A percentile compares a stretch with the other conserved stretches of the same genome.
These are phyloP conservation scores for Theobroma cacao DNA, from an alignment of 345 rosid species.

Conservation along the genomic window DNA sequence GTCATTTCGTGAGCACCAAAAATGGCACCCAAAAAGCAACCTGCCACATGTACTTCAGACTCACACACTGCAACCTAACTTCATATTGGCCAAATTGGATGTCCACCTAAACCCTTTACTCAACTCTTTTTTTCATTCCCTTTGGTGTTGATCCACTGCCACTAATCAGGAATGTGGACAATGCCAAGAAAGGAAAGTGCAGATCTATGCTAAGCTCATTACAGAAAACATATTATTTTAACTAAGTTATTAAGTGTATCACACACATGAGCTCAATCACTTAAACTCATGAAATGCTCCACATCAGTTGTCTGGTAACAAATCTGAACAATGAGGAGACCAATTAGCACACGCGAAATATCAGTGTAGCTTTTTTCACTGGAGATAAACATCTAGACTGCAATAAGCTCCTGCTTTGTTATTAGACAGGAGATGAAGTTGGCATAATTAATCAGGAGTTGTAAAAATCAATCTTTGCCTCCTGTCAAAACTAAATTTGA, in stretches of 20 bases:
- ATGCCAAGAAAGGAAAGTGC: constrained; percentile 31
- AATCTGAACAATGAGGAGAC: constrained; percentile 22
- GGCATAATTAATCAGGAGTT: too few species aligned
- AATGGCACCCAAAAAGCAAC: constrained; percentile 20
- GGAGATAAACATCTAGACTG: constrained; percentile 2
- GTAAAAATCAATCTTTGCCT: too few species aligned
- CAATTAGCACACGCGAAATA: constrained; percentile 4
- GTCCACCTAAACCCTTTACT: constrained; percentile 33
- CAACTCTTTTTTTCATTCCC: constrained; percentile 18
- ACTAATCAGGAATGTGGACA: constrained; percentile 24
- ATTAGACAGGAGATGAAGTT: too few species aligned
- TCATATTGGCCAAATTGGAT: constrained; percentile 43
- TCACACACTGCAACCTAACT: constrained; percentile 18
- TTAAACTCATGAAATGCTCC: constrained; percentile 16
- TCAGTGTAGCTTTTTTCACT: constrained; percentile 7
- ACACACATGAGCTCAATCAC: not conserved
- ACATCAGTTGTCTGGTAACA: constrained; percentile 13
- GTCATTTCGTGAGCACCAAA: constrained; percentile 15
- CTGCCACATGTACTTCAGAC: constrained; percentile 22
- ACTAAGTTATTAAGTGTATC: constrained; percentile 7
- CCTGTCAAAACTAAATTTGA: too few species aligned
- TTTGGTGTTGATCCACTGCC: constrained; percentile 26
- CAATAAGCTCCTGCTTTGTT: not conserved
- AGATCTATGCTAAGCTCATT: constrained; percentile 26
- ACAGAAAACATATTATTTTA: constrained; percentile 12